phyloP scores from a whole-genome alignment of 2,329 filamentous ascomycete species.

The Colletotrichum higginsianum region DNA sequence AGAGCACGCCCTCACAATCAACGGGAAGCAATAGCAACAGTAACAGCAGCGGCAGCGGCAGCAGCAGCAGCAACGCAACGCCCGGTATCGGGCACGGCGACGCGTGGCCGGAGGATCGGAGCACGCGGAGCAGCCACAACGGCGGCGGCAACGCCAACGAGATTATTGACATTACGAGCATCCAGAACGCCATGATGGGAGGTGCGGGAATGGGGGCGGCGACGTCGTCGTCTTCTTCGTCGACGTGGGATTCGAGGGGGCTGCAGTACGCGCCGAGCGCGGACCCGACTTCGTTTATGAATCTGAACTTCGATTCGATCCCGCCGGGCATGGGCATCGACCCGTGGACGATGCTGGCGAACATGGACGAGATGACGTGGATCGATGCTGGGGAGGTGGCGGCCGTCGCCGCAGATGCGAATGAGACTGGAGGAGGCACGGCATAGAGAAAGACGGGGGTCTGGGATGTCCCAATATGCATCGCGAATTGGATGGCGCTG shows the following conservation, averaged over 20 bases:
- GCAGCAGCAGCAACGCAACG: conserved; percentile 11
- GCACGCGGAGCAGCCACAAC: neutral
- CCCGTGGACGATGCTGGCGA: conserved; percentile 37
- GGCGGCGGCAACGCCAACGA: conserved; percentile 14
- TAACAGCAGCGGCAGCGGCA: neutral
- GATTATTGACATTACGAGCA: conserved; percentile 36
- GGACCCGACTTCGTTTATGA: conserved; percentile 29
- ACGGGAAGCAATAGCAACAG: conserved; percentile 3
- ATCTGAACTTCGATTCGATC: conserved; percentile 8
- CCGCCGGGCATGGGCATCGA: conserved; percentile 29
- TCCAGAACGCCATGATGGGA: conserved; percentile 24
- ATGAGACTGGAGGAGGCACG: neutral
- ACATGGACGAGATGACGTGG: conserved; percentile 34
- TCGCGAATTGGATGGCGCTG: neutral
- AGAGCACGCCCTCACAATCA: conserved; percentile 35
- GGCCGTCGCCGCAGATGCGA: neutral
- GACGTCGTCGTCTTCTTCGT: neutral
- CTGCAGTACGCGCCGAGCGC: conserved; percentile 39
- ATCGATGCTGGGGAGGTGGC: conserved; percentile 8
- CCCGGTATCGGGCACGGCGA: conserved; percentile 13
- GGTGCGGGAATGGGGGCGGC: neutral
- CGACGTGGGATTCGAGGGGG: conserved; percentile 36
- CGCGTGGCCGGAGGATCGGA: conserved; percentile 14
- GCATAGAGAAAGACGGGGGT: neutral
- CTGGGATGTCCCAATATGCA: neutral